These are phyloP conservation scores for Baorangia bicolor DNA, from an alignment of 768 basidiomycete species.

Conservation along the genomic window DNA sequence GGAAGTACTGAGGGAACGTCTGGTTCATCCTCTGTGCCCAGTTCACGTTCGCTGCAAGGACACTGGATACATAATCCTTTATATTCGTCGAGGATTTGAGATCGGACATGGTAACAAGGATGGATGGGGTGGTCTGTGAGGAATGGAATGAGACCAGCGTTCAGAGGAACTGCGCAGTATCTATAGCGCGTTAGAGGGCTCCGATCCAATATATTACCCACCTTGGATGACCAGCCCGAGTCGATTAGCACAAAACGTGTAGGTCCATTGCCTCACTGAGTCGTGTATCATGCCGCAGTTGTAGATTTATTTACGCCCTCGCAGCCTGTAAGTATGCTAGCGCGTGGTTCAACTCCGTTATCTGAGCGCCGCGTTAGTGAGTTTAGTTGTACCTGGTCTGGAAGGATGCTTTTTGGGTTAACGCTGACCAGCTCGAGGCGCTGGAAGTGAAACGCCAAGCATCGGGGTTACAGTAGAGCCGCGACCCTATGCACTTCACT, in stretches of 20 bases:
- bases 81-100: background rate
- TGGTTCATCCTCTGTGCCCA: conserved; percentile 26
- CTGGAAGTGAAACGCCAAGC: background rate
- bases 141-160: background rate
- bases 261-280: background rate
- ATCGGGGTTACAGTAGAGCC: background rate
- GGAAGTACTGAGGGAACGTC: conserved; percentile 23
- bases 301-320: background rate
- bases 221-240: background rate
- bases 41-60: conserved; percentile 11
- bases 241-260: background rate
- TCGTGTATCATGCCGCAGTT: background rate
- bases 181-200: background rate
- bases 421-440: background rate
- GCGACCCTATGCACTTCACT: background rate
- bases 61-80: background rate
- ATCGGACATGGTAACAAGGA: background rate
- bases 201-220: background rate
- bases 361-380: background rate
- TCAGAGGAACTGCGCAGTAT: background rate
- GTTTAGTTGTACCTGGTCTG: background rate
- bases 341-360: background rate
- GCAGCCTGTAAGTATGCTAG: background rate
- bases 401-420: background rate
- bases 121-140: background rate